Conservation (phyloP, 768 basidiomycete species). For the Nidularia pulvinata region DNA sequence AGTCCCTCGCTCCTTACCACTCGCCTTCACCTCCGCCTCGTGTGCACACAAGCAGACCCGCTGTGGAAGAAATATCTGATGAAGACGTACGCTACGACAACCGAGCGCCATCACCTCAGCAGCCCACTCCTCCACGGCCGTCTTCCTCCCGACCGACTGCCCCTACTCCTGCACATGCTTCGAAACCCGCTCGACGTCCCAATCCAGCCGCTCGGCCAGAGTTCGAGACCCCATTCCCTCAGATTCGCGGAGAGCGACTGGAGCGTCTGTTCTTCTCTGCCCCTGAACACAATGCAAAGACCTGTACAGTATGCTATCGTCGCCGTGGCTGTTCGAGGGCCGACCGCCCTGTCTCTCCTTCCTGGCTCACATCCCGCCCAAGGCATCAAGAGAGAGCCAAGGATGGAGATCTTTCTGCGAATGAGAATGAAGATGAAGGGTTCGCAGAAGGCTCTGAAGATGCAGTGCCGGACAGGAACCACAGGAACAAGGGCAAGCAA, state of each 20-base stretch:
- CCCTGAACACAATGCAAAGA: constrained; percentile 71
- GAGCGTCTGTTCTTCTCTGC: constrained; percentile 84
- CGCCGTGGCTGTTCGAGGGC: constrained; percentile 20
- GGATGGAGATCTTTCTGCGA: constrained; percentile 5
- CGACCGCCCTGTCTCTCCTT: constrained; percentile 8
- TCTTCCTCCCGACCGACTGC: constrained; percentile 5
- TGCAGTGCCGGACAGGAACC: constrained; percentile 14
- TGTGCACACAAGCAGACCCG: neutral
- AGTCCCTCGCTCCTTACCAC: neutral
- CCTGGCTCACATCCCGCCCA: constrained; percentile 6
- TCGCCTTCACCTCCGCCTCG: constrained; percentile 1
- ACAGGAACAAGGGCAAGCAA: constrained; percentile 24
- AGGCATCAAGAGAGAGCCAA: neutral
- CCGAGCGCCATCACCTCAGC: constrained; percentile 3
- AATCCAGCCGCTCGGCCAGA: constrained; percentile 7
- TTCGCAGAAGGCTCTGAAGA: constrained; percentile 43
- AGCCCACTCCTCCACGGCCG: neutral
- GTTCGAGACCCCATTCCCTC: constrained; percentile 69
- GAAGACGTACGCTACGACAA: constrained; percentile 1
- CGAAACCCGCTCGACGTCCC: neutral
- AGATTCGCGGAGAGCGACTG: constrained; percentile 75
- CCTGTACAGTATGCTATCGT: constrained; percentile 67
- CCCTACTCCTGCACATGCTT: neutral
- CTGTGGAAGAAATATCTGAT: constrained; percentile 11
- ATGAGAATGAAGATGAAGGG: constrained; percentile 43